phyloP scores from a whole-genome alignment of 2,329 filamentous ascomycete genomes.

The Boeremia exigua region DNA sequence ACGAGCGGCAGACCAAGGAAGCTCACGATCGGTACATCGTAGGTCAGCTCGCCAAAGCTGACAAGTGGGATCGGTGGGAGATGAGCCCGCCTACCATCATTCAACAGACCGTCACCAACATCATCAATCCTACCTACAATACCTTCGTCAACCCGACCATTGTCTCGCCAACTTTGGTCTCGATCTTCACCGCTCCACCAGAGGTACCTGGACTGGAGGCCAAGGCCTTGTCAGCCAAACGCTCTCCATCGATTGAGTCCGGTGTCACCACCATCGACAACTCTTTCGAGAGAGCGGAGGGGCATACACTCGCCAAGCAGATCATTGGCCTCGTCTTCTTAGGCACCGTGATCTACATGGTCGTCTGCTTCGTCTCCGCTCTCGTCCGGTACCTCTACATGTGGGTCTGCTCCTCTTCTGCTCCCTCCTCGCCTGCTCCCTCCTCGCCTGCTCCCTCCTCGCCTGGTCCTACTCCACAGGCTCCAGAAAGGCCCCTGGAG shows the following conservation, averaged over 20 bases:
- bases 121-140: not conserved
- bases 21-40: not conserved
- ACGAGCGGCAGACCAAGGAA: not conserved
- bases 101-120: not conserved
- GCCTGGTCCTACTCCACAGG: not conserved
- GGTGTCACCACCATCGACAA: not conserved
- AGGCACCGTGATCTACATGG: not conserved
- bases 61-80: constrained; percentile 8
- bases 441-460: not conserved
- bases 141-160: not conserved
- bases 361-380: not conserved
- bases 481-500: not conserved
- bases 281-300: not conserved
- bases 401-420: not conserved
- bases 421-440: not conserved
- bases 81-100: constrained; percentile 6
- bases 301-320: not conserved
- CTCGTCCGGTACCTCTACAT: not conserved
- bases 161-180: not conserved
- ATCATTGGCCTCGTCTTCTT: not conserved
- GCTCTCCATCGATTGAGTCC: not conserved
- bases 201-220: not conserved
- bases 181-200: not conserved
- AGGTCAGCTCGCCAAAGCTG: constrained; percentile 1
- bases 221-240: not conserved